phyloP scores from a whole-genome alignment of 176 grass and related monocot genomes.

The Zoysia japonica region DNA sequence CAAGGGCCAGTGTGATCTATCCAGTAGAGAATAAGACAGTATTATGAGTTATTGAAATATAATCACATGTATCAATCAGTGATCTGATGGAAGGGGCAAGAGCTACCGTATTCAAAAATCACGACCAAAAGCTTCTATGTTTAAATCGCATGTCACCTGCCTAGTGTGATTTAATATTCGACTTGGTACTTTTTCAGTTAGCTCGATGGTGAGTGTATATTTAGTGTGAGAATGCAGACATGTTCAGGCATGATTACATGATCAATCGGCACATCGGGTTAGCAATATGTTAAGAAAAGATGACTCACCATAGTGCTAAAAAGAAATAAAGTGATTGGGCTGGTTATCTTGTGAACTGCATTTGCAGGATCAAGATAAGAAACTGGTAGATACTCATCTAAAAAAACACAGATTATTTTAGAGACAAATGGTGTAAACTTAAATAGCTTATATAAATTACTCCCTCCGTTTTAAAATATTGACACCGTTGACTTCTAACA shows the following conservation, averaged over 20 bases:
- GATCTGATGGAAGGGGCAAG: constrained; percentile 5
- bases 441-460: too few species aligned
- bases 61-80: background rate
- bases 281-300: background rate
- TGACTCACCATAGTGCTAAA: constrained; percentile 89
- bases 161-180: background rate
- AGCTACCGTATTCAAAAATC: background rate
- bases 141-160: constrained; percentile 4
- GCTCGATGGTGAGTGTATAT: background rate
- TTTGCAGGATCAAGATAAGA: too few species aligned
- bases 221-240: background rate
- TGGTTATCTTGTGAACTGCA: constrained; percentile 56
- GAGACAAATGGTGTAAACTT: too few species aligned
- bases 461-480: too few species aligned
- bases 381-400: too few species aligned
- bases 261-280: constrained; percentile 12
- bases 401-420: too few species aligned
- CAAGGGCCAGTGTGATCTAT: background rate
- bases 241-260: constrained; percentile 1
- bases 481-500: too few species aligned
- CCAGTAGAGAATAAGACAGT: background rate
- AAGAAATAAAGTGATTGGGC: constrained; percentile 90
- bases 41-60: background rate
- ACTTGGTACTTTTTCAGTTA: constrained; percentile 12
- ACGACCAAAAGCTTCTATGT: constrained; percentile 25